phyloP scores from a whole-genome alignment of 495 filamentous ascomycete species.

The Hypoxylon rickii region DNA sequence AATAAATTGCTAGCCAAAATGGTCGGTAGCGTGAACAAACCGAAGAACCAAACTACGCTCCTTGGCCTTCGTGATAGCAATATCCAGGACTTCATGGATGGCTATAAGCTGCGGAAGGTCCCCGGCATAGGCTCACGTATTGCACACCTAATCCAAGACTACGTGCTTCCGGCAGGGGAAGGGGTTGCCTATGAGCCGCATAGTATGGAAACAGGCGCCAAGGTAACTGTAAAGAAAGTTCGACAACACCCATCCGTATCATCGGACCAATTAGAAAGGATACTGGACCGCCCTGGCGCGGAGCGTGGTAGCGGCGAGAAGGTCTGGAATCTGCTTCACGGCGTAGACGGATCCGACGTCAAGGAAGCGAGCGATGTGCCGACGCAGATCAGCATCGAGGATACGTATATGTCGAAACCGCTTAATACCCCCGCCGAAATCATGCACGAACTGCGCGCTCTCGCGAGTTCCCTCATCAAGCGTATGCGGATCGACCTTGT shows the following conservation, averaged over 20 bases:
- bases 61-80: slow-evolving; percentile 62
- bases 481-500: slow-evolving; percentile 81
- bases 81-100: slow-evolving; percentile 71
- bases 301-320: slow-evolving; percentile 69
- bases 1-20: slow-evolving; percentile 85
- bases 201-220: slow-evolving; percentile 48
- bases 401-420: slow-evolving; percentile 68
- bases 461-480: slow-evolving; percentile 72
- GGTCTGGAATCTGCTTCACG: slow-evolving; percentile 65
- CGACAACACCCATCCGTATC: slow-evolving; percentile 64
- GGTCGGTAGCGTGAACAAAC: slow-evolving; percentile 83
- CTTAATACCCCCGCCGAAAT: slow-evolving; percentile 66
- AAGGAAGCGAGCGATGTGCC: slow-evolving; percentile 72
- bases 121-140: slow-evolving; percentile 84
- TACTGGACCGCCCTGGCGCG: slow-evolving; percentile 70
- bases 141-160: slow-evolving; percentile 68
- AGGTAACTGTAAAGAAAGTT: slow-evolving; percentile 67
- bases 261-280: slow-evolving; percentile 60
- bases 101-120: slow-evolving; percentile 76
- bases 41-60: slow-evolving; percentile 81
- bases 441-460: slow-evolving; percentile 59
- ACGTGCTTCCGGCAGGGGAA: slow-evolving; percentile 56
- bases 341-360: slow-evolving; percentile 68
- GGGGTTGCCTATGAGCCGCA: slow-evolving; percentile 46
- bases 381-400: slow-evolving; percentile 91